Evolutionary conservation across 345 rosid genomes (phyloP), one percentile per base, ranked within the genome.

Genomic region (Populus tremula): DNA sequence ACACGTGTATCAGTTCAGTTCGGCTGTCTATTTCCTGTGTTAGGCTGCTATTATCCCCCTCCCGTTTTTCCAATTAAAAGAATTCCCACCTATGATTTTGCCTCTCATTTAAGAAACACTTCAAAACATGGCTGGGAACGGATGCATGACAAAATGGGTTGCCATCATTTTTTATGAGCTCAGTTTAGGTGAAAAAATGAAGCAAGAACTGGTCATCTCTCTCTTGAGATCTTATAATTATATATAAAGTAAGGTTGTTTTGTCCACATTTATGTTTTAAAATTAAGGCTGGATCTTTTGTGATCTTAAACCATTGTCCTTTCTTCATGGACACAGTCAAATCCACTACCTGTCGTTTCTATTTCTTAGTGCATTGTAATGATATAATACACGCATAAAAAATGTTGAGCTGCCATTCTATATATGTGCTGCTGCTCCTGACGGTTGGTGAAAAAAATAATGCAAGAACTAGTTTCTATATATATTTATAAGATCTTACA

Each of bases 21-120:
- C 77, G 87, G 80, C 77, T 83, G 93, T 92, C 94, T 73, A 83
- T 89, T 88, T 85, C 79, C 63, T 75, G 88, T 79, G 93, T 85
- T 90, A 73, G 81, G 80, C 79, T 81, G 88, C 73, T 89, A 78
- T 84, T 78, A 78, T 87, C 88, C 72, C 76, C 16, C 23, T 5
- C 27, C 67, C 33, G n/a, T 66, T 75, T 65, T 71, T 72, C 78
- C 50, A 23, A 65, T 74, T 53, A 72, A 72, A 66, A 69, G 36
- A 27, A 27, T 35, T 11, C 56, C 50, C 56, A 36, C 67, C 54
- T 76, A 80, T 79, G 70, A 79, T 84, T 77, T 92, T 88, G 90
- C 91, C 88, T 73, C 84, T 79, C 41, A 56, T 80, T 84, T 71
- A 93, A 90, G 94, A 84, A 91, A 90, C 87, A 85, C 79, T 73